These are phyloP conservation scores for Tulasnella sp. DNA, from an alignment of 768 basidiomycete species.

Conservation along the genomic window DNA sequence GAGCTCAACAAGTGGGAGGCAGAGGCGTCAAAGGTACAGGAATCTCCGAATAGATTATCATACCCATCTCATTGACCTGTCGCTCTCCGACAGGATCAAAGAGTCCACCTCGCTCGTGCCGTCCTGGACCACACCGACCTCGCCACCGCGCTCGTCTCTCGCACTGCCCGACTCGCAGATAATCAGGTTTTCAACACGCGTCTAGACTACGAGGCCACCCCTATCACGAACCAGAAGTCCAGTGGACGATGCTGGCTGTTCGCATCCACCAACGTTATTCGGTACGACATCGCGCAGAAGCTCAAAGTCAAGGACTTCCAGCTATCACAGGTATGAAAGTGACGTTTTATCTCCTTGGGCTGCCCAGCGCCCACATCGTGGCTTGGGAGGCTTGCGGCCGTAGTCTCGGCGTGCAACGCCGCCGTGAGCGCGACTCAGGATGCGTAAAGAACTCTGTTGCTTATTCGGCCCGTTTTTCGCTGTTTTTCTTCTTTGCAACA, in stretches of 20 bases:
- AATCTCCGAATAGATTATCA: too few relatives aligned
- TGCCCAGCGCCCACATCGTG: not conserved
- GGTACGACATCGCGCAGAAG: constrained; percentile 76
- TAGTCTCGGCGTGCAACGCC: too few relatives aligned
- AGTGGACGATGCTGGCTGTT: constrained; percentile 95
- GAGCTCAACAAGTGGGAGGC: constrained; percentile 62
- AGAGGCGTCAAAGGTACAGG: constrained; percentile 21
- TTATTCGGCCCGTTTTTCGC: not conserved
- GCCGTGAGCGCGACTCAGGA: too few relatives aligned
- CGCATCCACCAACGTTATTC: constrained; percentile 76
- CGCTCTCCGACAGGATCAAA: constrained; percentile 11
- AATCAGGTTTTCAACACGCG: constrained; percentile 73
- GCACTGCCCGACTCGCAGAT: constrained; percentile 49
- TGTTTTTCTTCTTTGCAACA: constrained; percentile 28
- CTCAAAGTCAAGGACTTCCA: constrained; percentile 82
- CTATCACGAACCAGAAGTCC: constrained; percentile 76
- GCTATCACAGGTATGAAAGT: constrained; percentile 64
- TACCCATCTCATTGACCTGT: not conserved
- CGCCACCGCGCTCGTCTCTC: constrained; percentile 47
- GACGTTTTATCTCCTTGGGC: too few relatives aligned
- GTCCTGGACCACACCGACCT: constrained; percentile 62
- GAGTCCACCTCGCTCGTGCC: constrained; percentile 50
- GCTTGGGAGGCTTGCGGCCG: constrained; percentile 5
- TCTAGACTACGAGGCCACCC: constrained; percentile 69
- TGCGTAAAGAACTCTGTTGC: too few relatives aligned